Evolutionary conservation across 352 stramenopile genomes (phyloP), one percentile per base, ranked within the genome.

Genomic region (Pseudoperonospora humuli): DNA sequence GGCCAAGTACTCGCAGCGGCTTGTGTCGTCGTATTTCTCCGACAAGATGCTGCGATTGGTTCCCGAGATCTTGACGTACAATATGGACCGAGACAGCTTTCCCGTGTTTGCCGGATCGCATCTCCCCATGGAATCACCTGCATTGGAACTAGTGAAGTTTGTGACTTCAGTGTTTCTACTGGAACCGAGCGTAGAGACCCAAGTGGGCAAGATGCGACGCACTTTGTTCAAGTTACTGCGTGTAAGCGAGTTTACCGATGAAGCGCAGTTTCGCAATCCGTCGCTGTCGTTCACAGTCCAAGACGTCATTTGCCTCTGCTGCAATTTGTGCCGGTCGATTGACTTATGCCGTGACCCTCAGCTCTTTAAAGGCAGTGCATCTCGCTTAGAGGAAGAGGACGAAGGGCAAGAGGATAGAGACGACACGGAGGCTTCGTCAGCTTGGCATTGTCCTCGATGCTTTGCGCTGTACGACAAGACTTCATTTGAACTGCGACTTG

Each of bases 101-200:
- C 86, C 86, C 1, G 64, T 84, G 24, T 75, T 93, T 27, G 77
- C 86, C 7, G 93, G 86, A 8, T 95, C 76, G 17, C 71, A 97
- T 56, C 62, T 96, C 13, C 34, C 19, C 3, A 40, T 94, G 35
- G 81, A 78, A 19, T 90, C 90, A 45, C 86, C 95, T 10, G 75
- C 95, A 13, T 70, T 99, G n/a, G 95, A 99, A 61, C 94, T 99
- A 36, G 92, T 98, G 24, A 99, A 99, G 64, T 96, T 86, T 45
- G 72, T 98, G 15, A 89, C 83, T 48, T 70, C 84, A 13, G 79
- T 99, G 9, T 79, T 99, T 31, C 50, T 84, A 28, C 64, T 99
- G 10, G 96, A 99, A 58, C 54, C 77, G 6, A 86, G 83, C 27
- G 75, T 98, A 0, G 79, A 92, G 14, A 67, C 84, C 7, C 82